Conservation (phyloP, 441 rosid genomes). For the Oxalis stricta region DNA sequence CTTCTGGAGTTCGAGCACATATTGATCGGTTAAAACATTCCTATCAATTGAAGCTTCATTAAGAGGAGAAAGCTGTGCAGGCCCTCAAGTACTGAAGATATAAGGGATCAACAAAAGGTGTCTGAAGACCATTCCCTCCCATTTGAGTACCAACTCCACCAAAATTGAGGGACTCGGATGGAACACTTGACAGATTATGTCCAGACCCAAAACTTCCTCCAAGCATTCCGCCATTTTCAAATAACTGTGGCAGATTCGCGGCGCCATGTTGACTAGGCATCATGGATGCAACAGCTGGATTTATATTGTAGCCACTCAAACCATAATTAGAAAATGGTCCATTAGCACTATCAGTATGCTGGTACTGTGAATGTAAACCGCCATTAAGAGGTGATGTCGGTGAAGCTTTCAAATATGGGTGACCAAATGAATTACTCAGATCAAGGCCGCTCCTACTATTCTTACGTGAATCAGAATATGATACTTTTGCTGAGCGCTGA, state of each 20-base stretch:
- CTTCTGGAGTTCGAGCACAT: conserved; percentile 55
- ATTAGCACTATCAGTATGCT: conserved; percentile 35
- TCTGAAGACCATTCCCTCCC: conserved; percentile 39
- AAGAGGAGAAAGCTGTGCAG: conserved; percentile 35
- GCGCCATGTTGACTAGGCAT: conserved; percentile 55
- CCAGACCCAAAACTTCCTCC: conserved; percentile 45
- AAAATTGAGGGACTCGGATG: conserved; percentile 32
- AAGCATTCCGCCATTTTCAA: conserved; percentile 50
- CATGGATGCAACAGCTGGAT: conserved; percentile 50
- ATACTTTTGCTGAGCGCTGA: conserved; percentile 15
- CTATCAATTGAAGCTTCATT: conserved; percentile 42
- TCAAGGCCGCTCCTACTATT: conserved; percentile 32
- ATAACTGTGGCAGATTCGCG: conserved; percentile 43
- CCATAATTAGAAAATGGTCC: conserved; percentile 35
- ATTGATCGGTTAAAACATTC: conserved; percentile 39
- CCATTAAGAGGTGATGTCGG: conserved; percentile 39
- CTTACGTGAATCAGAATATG: conserved; percentile 20
- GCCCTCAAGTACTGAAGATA: conserved; percentile 49
- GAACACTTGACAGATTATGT: conserved; percentile 21
- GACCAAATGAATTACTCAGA: conserved; percentile 20
- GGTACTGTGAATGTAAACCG: conserved; percentile 42
- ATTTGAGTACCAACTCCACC: conserved; percentile 37
- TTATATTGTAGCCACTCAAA: conserved; percentile 34
- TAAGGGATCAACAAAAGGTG: conserved; percentile 50
- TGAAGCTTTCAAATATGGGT: conserved; percentile 49